These are phyloP conservation scores for Stephanodiscus triporus DNA, from an alignment of 108 stramenopile species.

Conservation along the genomic window DNA sequence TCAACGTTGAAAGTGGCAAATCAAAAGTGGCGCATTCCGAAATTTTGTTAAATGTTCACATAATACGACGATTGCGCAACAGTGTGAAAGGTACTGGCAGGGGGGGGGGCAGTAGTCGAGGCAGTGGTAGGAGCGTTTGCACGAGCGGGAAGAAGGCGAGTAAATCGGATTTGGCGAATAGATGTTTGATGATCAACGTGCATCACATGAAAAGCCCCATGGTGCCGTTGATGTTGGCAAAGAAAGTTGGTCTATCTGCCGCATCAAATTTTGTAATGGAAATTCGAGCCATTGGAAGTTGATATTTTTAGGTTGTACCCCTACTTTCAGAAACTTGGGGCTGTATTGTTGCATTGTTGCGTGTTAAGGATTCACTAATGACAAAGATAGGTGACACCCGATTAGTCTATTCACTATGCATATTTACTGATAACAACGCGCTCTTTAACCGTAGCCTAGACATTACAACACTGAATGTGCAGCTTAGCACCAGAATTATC, in stretches of 20 bases:
- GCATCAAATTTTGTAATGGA: conserved; percentile 64
- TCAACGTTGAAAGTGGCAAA: conserved; percentile 28
- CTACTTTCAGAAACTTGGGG: too few relatives aligned
- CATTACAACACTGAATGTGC: conserved; percentile 7
- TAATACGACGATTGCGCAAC: conserved; percentile 38
- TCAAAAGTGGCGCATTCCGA: conserved; percentile 44
- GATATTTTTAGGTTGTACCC: too few relatives aligned
- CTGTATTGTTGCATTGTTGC: too few relatives aligned
- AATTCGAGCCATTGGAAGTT: conserved; percentile 34
- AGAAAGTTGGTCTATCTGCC: conserved; percentile 66
- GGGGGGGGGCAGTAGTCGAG: conserved; percentile 2
- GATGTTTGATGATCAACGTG: conserved; percentile 76
- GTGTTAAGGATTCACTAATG: too few relatives aligned
- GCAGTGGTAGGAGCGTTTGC: conserved; percentile 19
- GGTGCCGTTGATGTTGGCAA: conserved; percentile 76
- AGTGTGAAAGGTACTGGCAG: conserved; percentile 9
- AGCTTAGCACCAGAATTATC: not conserved
- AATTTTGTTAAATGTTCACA: conserved; percentile 52
- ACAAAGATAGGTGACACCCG: too few relatives aligned
- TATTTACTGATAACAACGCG: not conserved
- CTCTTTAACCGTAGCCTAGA: too few relatives aligned
- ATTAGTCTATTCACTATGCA: too few relatives aligned
- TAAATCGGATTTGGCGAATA: conserved; percentile 44
- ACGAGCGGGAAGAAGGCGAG: conserved; percentile 48
- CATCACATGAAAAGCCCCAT: conserved; percentile 78